Base-by-base conservation (phyloP, 352 stramenopile genomes). In the Globisporangium uncinulatum region DNA sequence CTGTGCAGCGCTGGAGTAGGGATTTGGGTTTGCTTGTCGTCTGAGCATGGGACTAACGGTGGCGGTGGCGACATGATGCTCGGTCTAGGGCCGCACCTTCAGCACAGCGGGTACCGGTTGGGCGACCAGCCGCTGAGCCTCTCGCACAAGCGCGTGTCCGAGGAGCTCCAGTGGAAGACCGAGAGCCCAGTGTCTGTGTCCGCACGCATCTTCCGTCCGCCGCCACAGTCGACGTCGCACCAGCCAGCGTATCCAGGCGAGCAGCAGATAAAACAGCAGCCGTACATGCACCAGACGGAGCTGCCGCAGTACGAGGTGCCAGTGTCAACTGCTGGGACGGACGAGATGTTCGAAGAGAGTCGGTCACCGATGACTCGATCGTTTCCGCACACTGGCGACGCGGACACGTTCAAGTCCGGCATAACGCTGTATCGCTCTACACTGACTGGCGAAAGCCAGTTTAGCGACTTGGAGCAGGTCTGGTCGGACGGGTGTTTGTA, bases 161-260 rank as follows among this genome's bases (percentile, higher is more conserved):
- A 86, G 44, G 76, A 75, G 36, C 65, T 83, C 19, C 76, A 83
- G 57, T 86, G 76, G 76, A 81, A 81, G 58, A 82, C 73, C 21
- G 73, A 86, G 34, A 86, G 76, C 46, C 76, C 76, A 43, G 76
- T 86, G 56, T 86, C 76, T 8, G 76, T 86, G 21, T 73, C 71
- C 51, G 71, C 76, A n/a, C 71, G 69, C 13, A 82, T 86, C 46
- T 86, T 81, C 56, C 76, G 73, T 15, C 63, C 67, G 4, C 62
- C 68, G 46, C 63, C 69, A 29, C 32, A 54, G 3, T 34, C 51
- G 17, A 54, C 54, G 9, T 48, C 44, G 36, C n/a, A 42, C 10
- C 48, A 55, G 29, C 51, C 59, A 37, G 59, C 68, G 51, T 57
- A 73, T n/a, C 60, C 73, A 8, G 61, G 79, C 24, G 70, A 61